These are phyloP conservation scores for Apiospora arundinis DNA, from an alignment of 2,329 filamentous ascomycete species.

Conservation along the genomic window DNA sequence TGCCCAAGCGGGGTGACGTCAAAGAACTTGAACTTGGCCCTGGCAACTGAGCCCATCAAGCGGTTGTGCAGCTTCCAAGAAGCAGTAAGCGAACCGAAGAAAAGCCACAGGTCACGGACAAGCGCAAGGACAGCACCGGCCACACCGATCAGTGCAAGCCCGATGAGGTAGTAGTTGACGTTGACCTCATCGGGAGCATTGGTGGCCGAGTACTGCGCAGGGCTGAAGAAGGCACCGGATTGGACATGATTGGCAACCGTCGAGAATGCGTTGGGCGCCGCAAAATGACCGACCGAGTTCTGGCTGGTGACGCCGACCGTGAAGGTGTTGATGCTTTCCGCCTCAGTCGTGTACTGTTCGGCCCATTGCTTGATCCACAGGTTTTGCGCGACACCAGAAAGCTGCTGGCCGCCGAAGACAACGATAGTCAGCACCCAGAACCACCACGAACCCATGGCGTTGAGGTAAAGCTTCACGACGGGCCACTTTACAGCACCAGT, in stretches of 20 bases:
- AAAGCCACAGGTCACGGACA: constrained; percentile 84
- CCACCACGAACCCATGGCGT: constrained; percentile 94
- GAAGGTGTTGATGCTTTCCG: constrained; percentile 45
- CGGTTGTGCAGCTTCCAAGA: constrained; percentile 83
- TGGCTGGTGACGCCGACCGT: constrained; percentile 45
- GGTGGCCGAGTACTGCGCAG: constrained; percentile 45
- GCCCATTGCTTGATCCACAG: constrained; percentile 96
- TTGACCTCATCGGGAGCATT: constrained; percentile 66
- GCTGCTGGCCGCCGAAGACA: constrained; percentile 82
- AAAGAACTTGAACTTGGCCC: constrained; percentile 97
- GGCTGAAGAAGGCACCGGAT: constrained; percentile 35
- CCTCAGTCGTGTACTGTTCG: constrained; percentile 73
- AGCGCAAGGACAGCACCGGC: constrained; percentile 83
- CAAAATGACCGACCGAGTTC: constrained; percentile 41
- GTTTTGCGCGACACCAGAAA: constrained; percentile 86
- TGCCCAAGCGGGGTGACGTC: constrained; percentile 95
- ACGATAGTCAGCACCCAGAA: constrained; percentile 83
- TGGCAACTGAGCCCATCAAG: constrained; percentile 79
- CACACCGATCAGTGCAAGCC: constrained; percentile 83
- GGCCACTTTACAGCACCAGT: constrained; percentile 86
- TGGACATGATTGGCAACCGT: constrained; percentile 41
- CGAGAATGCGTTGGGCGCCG: constrained; percentile 26
- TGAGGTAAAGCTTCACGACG: constrained; percentile 85
- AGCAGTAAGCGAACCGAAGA: constrained; percentile 88
- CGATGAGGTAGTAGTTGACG: constrained; percentile 79